A percentile compares a stretch with the other conserved stretches of the same genome.
These are phyloP conservation scores for Phytophthora boehmeriae DNA, from an alignment of 352 stramenopile genomes.

Conservation along the genomic window DNA sequence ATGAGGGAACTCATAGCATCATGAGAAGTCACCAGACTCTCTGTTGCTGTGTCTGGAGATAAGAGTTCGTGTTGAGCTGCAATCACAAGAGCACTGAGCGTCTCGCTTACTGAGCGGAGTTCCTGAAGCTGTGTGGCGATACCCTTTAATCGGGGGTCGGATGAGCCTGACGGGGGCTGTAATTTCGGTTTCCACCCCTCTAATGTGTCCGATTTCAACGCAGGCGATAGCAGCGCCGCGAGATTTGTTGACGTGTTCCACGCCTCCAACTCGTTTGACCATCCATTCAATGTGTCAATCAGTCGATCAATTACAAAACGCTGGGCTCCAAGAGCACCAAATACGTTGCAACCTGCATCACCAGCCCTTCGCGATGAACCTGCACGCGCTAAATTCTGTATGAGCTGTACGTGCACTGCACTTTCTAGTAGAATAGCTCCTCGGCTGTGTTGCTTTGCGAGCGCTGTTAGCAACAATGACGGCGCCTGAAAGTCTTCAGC, in stretches of 20 bases:
- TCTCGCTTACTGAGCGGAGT: constrained; percentile 54
- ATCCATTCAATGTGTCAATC: constrained; percentile 19
- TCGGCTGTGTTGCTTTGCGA: constrained; percentile 54
- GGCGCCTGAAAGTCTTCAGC: constrained; percentile 28
- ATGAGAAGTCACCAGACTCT: constrained; percentile 15
- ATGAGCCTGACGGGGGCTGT: constrained; percentile 1
- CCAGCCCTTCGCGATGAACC: constrained; percentile 6
- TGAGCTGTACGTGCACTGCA: constrained; percentile 27
- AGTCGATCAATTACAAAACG: constrained; percentile 17
- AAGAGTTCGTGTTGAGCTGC: constrained; percentile 49
- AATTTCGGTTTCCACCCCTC: constrained; percentile 8
- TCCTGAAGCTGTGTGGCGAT: constrained; percentile 38
- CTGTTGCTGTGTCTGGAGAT: constrained; percentile 3
- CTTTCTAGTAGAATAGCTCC: constrained; percentile 46
- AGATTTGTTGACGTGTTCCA: constrained; percentile 28
- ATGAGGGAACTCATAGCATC: constrained; percentile 29
- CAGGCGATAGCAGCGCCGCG: constrained; percentile 6
- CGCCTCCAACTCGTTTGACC: constrained; percentile 15
- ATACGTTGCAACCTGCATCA: constrained; percentile 2
- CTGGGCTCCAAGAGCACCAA: constrained; percentile 13
- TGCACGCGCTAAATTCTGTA: constrained; percentile 17
- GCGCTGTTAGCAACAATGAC: constrained; percentile 61
- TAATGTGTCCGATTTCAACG: neutral
- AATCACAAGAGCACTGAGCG: constrained; percentile 49
- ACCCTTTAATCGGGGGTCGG: constrained; percentile 10